Base-by-base conservation (phyloP, 768 basidiomycete genomes). In the Rhodotorula toruloides region DNA sequence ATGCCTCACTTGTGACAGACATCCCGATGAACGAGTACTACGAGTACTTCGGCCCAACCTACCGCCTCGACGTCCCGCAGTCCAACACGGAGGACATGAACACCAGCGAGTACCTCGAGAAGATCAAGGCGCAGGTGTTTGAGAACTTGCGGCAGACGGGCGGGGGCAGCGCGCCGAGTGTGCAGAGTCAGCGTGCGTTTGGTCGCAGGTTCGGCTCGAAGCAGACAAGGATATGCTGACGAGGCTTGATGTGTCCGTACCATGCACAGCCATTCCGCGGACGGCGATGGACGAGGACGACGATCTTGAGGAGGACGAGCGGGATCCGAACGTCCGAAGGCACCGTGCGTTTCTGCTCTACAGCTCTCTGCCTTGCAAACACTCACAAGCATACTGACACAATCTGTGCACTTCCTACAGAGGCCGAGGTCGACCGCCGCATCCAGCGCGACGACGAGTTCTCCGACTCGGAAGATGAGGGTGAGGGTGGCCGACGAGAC, bases 21-120 rank as follows among this genome's bases (percentile, higher is more conserved):
- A 94, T 99, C 59, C 96, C 96, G 4, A 87, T 93, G 70, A 99
- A 98, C 75, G 96, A 99, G 79, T 99, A 98, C 79, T 98, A 93
- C 75, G 94, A 98, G 76, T 98, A 98, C 78, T 98, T 97, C 77
- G 96, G 96, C 1, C 96, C 96, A 5, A 91, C 94, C 74, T 97
- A 98, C 75, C 85, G 92, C 76, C 83, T 99, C 39, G 91, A 99
- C 76, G 96, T 99, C 36, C 90, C 87, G 74, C 80, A 91, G 19
- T 92, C 90, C 19, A 99, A 98, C 76, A 88, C 91, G 66, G 92
- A 96, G 72, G 94, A 99, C 75, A 80, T 94, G 80, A 99, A 99
- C 76, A 89, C 90, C 6, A 85, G 84, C 9, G 89, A 89, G 65
- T 99, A 98, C 77, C 82, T 99, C 64, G 88, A 94, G 49, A 90